Percentiles rank a stretch among this genome's conserved stretches.
Conservation (phyloP, 176 grass and related monocot genomes). For the Melocanna baccifera region DNA sequence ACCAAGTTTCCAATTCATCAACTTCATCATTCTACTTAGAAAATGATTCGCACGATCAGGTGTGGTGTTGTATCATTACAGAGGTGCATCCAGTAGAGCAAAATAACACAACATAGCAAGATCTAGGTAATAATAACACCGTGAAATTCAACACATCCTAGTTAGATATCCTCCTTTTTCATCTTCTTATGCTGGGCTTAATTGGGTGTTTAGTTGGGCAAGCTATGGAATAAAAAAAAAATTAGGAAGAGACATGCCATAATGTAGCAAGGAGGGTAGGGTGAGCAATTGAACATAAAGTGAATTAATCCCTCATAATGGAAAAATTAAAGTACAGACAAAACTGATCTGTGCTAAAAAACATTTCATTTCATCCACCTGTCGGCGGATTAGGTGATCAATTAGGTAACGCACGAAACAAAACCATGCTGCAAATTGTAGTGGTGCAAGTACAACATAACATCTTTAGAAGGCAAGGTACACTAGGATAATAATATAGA, state of each 20-base stretch:
- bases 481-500: not conserved
- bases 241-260: not conserved
- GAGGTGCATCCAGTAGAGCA: not conserved
- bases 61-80: not conserved
- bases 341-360: not conserved
- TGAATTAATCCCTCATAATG: not conserved
- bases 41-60: not conserved
- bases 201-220: not conserved
- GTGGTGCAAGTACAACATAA: constrained; percentile 11
- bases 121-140: not conserved
- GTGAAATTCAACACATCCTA: not conserved
- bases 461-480: constrained; percentile 2
- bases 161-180: not conserved
- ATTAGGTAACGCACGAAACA: constrained; percentile 11
- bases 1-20: constrained; percentile 8
- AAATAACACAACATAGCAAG: not conserved
- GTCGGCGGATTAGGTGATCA: constrained; percentile 23
- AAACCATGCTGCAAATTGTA: not conserved
- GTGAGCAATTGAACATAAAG: not conserved
- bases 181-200: not conserved
- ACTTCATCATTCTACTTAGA: not conserved
- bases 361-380: constrained; percentile 9
- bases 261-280: not conserved
- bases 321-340: not conserved
- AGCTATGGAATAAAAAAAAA: not conserved